phyloP scores from a whole-genome alignment of 768 basidiomycete genomes.

The Leccinum fibrillosum region DNA sequence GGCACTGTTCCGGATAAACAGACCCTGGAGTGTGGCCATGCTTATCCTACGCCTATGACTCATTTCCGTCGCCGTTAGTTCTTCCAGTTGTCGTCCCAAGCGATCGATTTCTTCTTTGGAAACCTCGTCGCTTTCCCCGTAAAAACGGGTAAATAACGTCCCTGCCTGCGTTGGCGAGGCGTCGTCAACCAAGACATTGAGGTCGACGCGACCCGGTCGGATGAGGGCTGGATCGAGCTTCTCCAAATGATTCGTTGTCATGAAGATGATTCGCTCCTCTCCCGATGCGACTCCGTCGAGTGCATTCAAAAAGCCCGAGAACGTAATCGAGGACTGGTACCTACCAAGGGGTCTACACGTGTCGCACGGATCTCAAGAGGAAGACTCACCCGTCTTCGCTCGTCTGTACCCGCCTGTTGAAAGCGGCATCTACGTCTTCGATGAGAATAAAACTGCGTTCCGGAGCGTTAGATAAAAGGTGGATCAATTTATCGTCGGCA shows the following conservation, averaged over 20 bases:
- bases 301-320: constrained; percentile 96
- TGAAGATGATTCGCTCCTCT: constrained; percentile 96
- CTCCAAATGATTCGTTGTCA: constrained; percentile 97
- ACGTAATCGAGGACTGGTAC: constrained; percentile 93
- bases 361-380: background rate
- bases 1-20: constrained; percentile 79
- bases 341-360: constrained; percentile 38
- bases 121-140: constrained; percentile 47
- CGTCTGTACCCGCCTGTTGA: constrained; percentile 88
- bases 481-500: constrained; percentile 94
- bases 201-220: constrained; percentile 92
- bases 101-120: constrained; percentile 36
- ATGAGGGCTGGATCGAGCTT: constrained; percentile 91
- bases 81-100: constrained; percentile 52
- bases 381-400: constrained; percentile 82
- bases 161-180: constrained; percentile 79
- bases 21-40: constrained; percentile 95
- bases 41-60: constrained; percentile 61
- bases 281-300: constrained; percentile 97
- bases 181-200: constrained; percentile 81
- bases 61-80: constrained; percentile 53
- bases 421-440: constrained; percentile 97
- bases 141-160: constrained; percentile 81
- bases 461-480: constrained; percentile 88
- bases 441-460: constrained; percentile 93